Conservation (phyloP, 768 basidiomycete genomes). For the Suillus subluteus region DNA sequence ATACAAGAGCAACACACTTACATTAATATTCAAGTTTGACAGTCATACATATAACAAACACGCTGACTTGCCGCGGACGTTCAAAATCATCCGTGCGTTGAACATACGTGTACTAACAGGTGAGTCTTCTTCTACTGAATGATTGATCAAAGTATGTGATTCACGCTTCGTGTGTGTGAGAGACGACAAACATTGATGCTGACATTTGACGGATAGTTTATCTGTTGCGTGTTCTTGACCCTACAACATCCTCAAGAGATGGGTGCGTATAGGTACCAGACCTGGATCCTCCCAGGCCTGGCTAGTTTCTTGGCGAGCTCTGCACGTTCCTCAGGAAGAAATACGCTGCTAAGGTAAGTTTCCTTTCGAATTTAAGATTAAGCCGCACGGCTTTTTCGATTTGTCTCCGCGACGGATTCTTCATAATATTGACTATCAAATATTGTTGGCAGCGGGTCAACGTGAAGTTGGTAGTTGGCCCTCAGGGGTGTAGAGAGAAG, state of each 20-base stretch:
- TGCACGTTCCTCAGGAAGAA: background rate
- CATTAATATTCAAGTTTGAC: background rate
- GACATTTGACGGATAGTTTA: background rate
- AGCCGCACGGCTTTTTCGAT: background rate
- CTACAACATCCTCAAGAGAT: background rate
- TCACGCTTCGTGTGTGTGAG: background rate
- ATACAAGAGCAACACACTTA: background rate
- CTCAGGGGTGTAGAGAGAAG: background rate
- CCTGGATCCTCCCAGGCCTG: background rate
- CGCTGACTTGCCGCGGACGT: background rate
- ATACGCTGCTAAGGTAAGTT: background rate
- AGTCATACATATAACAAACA: background rate
- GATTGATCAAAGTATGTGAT: background rate
- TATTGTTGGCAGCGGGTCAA: background rate
- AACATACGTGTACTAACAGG: background rate
- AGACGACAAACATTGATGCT: background rate
- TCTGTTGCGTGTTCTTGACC: background rate
- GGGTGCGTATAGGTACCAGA: background rate
- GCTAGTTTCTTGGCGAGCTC: background rate
- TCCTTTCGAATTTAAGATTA: too few species aligned
- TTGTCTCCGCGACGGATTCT: background rate
- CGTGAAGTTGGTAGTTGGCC: too few species aligned
- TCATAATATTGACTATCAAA: background rate
- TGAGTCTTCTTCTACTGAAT: background rate
- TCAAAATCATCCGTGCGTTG: background rate